These are phyloP conservation scores for Schizopora paradoxa DNA, from an alignment of 1,284 basidiomycete species.

Conservation along the genomic window DNA sequence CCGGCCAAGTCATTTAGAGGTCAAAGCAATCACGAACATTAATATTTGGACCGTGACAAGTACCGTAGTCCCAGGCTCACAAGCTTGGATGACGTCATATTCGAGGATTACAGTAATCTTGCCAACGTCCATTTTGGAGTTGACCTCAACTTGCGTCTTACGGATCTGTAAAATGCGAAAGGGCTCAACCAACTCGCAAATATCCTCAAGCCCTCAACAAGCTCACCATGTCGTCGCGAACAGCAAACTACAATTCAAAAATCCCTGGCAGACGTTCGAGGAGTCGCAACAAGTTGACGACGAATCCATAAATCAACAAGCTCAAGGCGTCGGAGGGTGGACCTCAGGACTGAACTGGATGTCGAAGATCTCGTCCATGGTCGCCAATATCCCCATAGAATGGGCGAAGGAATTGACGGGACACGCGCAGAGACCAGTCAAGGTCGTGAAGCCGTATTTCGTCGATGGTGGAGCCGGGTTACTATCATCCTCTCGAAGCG, in stretches of 20 bases:
- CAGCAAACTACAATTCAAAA: constrained; percentile 13
- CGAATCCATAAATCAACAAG: not conserved
- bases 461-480: too few species aligned
- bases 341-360: constrained; percentile 13
- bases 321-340: not conserved
- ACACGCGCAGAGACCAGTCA: constrained; percentile 10
- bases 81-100: too few species aligned
- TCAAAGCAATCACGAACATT: too few species aligned
- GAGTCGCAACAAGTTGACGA: constrained; percentile 1
- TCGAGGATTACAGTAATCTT: too few species aligned
- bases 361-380: constrained; percentile 3
- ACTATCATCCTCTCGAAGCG: too few species aligned
- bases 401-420: constrained; percentile 10
- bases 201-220: constrained; percentile 5
- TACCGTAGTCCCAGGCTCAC: too few species aligned
- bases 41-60: too few species aligned
- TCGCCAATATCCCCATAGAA: constrained; percentile 11
- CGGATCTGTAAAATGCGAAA: too few species aligned
- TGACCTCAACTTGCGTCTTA: too few species aligned
- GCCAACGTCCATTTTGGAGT: too few species aligned
- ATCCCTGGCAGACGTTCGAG: constrained; percentile 14
- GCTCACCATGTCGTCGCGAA: constrained; percentile 9
- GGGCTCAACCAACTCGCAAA: too few species aligned
- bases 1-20: too few species aligned
- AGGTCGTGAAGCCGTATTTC: constrained; percentile 25